These are phyloP conservation scores for Medicago arabica DNA, from an alignment of 306 rosid species.

Conservation along the genomic window DNA sequence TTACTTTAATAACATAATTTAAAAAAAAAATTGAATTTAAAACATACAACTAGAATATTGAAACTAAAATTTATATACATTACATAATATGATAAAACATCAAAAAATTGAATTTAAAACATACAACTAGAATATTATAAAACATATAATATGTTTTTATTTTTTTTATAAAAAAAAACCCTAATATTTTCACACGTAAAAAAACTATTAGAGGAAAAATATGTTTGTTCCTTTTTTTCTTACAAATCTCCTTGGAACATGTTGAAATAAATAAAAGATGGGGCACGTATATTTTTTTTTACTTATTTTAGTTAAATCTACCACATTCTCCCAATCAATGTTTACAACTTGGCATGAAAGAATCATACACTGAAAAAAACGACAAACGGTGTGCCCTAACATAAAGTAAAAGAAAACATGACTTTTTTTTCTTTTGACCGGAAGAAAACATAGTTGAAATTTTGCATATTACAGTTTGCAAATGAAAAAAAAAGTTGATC, in stretches of 20 bases:
- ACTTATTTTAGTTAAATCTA: background rate
- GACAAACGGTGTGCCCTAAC: background rate
- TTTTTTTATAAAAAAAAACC: too few relatives aligned
- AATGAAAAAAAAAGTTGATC: background rate
- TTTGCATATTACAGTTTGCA: conserved; percentile 31
- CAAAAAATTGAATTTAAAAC: too few relatives aligned
- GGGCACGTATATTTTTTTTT: background rate
- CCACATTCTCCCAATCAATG: background rate
- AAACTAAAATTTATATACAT: background rate
- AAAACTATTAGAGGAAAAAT: too few relatives aligned
- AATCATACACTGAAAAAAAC: background rate
- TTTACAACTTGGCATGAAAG: background rate
- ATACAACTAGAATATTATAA: background rate
- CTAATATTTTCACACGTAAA: background rate
- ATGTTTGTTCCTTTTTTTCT: background rate
- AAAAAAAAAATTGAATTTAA: background rate
- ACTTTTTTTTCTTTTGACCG: too few relatives aligned
- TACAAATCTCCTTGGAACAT: background rate
- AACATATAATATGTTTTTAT: background rate
- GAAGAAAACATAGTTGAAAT: background rate
- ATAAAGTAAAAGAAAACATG: background rate
- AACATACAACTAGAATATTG: background rate
- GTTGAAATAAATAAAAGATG: background rate
- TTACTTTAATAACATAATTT: too few relatives aligned
- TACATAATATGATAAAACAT: too few relatives aligned